Evolutionary conservation across 164 flowering plant genomes (phyloP), one percentile per base, ranked within the genome.

Genomic region (Nelumbo lutea): DNA sequence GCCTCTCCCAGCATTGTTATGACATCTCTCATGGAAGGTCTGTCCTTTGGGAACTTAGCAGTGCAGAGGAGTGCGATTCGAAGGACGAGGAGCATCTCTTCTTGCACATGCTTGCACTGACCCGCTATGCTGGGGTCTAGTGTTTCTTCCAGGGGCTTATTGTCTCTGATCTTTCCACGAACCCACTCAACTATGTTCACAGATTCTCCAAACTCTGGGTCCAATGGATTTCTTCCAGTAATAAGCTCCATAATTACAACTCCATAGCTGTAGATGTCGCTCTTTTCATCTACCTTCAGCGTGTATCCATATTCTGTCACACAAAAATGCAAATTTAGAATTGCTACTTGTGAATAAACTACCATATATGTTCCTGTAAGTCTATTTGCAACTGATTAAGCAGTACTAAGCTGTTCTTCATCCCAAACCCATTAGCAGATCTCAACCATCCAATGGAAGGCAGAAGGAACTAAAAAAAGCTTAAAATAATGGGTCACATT

Each of bases 1-100:
- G 96, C 97, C 81, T 89, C 97, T 57, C 84, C 93, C 4, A 95
- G 88, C 97, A 92, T 95, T 40, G 91, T 85, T 61, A 92, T 75
- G n/a, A 88, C 90, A 70, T 95, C 97, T 75, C 93, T 82, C 99
- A 93, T 93, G 41, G 99, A 86, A 2, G 99, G 99, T 70, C 99
- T 85, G 75, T 91, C 98, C 78, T 79, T 93, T 0, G 99, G 98
- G 64, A 78, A 84, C 84, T 86, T 90, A 39, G 97, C 93, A 5
- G 95, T 93, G 71, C 99, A 93, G n/a, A 93, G 78, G 42, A 93
- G 84, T 7, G 98, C 99, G 58, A 93, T 82, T 40, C 93, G 72
- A 47, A 96, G 89, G 45, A 96, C 96, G 63, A 90, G 70, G 1
- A 88, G 81, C 99, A 96, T 93, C 80, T 96, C 99, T 82, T 96